phyloP scores from a whole-genome alignment of 2,329 filamentous ascomycete genomes.

The Cladophialophora yegresii region DNA sequence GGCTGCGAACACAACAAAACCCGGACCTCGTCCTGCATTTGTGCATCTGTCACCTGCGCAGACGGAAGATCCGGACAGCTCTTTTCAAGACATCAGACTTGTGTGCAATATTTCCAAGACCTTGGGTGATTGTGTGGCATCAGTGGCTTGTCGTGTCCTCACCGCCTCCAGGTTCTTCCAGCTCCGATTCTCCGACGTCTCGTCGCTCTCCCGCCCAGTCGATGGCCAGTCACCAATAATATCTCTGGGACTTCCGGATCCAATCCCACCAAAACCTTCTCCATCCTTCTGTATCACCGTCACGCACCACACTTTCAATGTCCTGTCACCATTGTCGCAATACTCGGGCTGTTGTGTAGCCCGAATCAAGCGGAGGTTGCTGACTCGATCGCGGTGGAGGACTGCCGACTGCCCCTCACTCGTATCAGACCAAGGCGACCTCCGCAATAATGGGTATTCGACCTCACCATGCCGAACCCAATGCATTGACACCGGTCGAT shows the following conservation, averaged over 20 bases:
- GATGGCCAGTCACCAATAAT: slow-evolving; percentile 29
- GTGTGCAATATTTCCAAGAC: slow-evolving; percentile 14
- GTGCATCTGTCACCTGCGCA: slow-evolving; percentile 16
- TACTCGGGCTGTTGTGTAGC: slow-evolving; percentile 21
- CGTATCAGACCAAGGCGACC: slow-evolving; percentile 22
- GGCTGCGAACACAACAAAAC: slow-evolving; percentile 10
- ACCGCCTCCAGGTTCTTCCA: slow-evolving; percentile 18
- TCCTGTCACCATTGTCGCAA: slow-evolving; percentile 21
- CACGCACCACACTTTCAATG: slow-evolving; percentile 23
- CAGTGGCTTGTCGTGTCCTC: slow-evolving; percentile 13
- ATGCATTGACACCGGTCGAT: slow-evolving; percentile 23
- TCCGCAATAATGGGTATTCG: slow-evolving; percentile 34
- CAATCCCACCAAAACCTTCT: slow-evolving; percentile 12
- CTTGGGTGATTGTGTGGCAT: slow-evolving; percentile 5
- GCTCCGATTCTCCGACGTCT: slow-evolving; percentile 17
- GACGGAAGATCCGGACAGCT: neutral
- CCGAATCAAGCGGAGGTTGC: slow-evolving; percentile 26
- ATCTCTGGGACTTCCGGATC: slow-evolving; percentile 10
- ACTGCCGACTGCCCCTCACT: slow-evolving; percentile 26
- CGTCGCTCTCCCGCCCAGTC: slow-evolving; percentile 9
- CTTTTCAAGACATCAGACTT: slow-evolving; percentile 11
- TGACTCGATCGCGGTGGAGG: slow-evolving; percentile 21
- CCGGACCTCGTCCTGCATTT: slow-evolving; percentile 19
- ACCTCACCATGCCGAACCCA: slow-evolving; percentile 30
- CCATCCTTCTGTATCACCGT: slow-evolving; percentile 27